These are phyloP conservation scores for Somion occarium DNA, from an alignment of 1,284 basidiomycete genomes.

Conservation along the genomic window DNA sequence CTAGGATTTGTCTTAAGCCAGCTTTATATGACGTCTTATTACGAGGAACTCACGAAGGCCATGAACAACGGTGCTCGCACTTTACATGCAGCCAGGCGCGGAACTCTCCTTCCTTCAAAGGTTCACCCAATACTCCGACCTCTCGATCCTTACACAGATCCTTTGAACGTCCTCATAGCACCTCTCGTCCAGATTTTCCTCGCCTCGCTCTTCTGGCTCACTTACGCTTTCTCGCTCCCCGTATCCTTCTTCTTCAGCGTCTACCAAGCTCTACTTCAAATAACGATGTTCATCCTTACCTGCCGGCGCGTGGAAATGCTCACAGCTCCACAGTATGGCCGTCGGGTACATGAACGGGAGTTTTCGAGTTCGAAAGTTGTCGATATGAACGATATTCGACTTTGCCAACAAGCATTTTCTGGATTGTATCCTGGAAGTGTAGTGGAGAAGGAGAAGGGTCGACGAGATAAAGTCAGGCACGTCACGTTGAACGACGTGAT, in stretches of 20 bases:
- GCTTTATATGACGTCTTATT: conserved; percentile 26
- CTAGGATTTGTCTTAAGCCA: conserved; percentile 27
- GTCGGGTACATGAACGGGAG: conserved; percentile 19
- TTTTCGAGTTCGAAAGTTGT: conserved; percentile 24
- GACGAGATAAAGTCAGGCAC: conserved; percentile 18
- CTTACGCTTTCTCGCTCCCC: conserved; percentile 10
- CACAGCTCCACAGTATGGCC: conserved; percentile 16
- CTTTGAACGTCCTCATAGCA: conserved; percentile 8
- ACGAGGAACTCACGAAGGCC: conserved; percentile 18
- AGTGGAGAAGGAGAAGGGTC: conserved; percentile 16
- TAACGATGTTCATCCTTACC: conserved; percentile 19
- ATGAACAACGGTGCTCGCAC: conserved; percentile 16
- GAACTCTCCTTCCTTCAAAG: conserved; percentile 20
- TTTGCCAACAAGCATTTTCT: conserved; percentile 28
- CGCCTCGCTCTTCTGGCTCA: conserved; percentile 20
- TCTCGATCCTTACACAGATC: conserved; percentile 17
- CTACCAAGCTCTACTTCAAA: conserved; percentile 20
- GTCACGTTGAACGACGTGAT: conserved; percentile 29
- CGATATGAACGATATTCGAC: conserved; percentile 23
- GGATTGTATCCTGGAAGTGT: conserved; percentile 20
- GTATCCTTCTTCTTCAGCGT: conserved; percentile 22
- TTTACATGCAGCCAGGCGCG: conserved; percentile 15
- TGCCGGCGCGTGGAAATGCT: conserved; percentile 27
- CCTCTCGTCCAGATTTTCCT: conserved; percentile 20
- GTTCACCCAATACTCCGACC: conserved; percentile 16